These are phyloP conservation scores for Cicer bijugum DNA, from an alignment of 306 rosid genomes.

Conservation along the genomic window DNA sequence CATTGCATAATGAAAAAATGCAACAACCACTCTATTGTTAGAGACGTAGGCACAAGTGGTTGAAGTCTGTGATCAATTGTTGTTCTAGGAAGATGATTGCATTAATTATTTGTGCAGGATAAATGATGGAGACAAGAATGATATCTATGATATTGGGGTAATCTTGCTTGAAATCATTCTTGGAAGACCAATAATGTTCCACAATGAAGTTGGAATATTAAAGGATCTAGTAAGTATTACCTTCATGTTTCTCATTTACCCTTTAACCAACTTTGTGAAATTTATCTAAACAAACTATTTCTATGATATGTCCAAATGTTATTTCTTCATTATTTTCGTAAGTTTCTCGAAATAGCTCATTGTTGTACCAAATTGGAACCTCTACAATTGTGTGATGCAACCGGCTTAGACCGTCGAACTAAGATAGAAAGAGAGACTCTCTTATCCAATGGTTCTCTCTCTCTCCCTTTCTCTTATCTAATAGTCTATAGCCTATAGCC, in stretches of 20 bases:
- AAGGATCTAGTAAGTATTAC: constrained; percentile 83
- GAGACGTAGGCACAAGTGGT: not conserved
- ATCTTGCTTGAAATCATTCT: constrained; percentile 81
- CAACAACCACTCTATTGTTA: not conserved
- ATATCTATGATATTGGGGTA: constrained; percentile 87
- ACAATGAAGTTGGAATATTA: constrained; percentile 75
- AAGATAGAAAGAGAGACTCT: no score
- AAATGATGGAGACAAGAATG: constrained; percentile 70
- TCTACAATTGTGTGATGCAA: no score
- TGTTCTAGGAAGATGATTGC: not conserved
- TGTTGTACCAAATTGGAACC: not conserved
- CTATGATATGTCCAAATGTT: not conserved
- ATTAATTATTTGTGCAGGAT: constrained; percentile 51
- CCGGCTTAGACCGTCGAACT: no score
- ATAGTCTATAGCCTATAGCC: no score
- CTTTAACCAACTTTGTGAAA: not conserved
- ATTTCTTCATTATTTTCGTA: no score
- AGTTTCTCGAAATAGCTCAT: not conserved
- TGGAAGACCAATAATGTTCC: constrained; percentile 84
- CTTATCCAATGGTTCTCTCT: no score
- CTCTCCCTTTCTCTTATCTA: no score
- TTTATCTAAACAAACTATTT: not conserved
- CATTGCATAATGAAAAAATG: not conserved
- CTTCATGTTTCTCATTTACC: constrained; percentile 28
- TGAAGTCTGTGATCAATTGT: not conserved